These are phyloP conservation scores for Neurospora sublineolata DNA, from an alignment of 495 filamentous ascomycete species.

Conservation along the genomic window DNA sequence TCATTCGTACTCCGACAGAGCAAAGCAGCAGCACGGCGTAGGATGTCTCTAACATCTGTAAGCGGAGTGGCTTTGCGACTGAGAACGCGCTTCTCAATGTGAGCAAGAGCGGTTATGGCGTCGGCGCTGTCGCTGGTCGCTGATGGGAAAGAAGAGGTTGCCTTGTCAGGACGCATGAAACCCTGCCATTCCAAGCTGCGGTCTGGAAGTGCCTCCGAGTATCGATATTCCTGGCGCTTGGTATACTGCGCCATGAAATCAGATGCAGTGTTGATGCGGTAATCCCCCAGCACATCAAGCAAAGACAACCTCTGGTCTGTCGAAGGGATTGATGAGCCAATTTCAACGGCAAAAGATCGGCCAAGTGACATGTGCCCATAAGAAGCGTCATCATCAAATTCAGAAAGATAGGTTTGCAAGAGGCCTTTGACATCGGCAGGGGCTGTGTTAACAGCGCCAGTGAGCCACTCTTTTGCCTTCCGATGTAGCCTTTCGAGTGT, in stretches of 20 bases:
- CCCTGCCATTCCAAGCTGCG: conserved; percentile 51
- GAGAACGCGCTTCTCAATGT: conserved; percentile 56
- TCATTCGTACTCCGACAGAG: conserved; percentile 64
- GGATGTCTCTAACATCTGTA: conserved; percentile 61
- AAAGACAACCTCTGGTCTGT: conserved; percentile 76
- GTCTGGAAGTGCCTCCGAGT: conserved; percentile 56
- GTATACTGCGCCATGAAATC: conserved; percentile 96
- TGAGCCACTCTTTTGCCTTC: conserved; percentile 71
- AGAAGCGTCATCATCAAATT: conserved; percentile 75
- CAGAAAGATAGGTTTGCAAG: conserved; percentile 88
- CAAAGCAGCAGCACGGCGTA: conserved; percentile 72
- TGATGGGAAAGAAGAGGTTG: conserved; percentile 28
- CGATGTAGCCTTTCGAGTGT: conserved; percentile 71
- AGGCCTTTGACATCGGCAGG: conserved; percentile 92
- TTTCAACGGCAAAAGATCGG: conserved; percentile 88
- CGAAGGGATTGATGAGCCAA: conserved; percentile 77
- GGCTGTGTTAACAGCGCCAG: conserved; percentile 65
- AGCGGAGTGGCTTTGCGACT: conserved; percentile 57
- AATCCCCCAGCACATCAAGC: conserved; percentile 58
- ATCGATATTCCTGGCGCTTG: conserved; percentile 87
- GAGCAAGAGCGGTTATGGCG: conserved; percentile 46
- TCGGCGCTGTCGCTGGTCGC: conserved; percentile 41
- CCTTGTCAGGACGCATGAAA: conserved; percentile 40
- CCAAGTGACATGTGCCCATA: conserved; percentile 87
- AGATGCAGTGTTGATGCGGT: conserved; percentile 76